These are phyloP conservation scores for Clitopilus passeckerianus DNA, from an alignment of 768 basidiomycete genomes.

Conservation along the genomic window DNA sequence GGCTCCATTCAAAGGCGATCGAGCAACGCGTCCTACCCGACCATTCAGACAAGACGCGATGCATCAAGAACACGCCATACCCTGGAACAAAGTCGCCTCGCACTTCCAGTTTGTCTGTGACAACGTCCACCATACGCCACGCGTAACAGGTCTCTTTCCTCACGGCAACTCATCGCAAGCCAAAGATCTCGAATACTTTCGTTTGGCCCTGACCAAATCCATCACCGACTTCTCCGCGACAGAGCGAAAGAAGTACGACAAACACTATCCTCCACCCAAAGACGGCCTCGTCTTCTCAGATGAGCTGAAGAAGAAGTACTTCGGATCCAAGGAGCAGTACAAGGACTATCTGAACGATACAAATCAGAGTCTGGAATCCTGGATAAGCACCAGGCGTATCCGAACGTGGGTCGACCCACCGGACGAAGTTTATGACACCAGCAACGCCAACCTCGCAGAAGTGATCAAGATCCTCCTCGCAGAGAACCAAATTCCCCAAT, in stretches of 20 bases:
- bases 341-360: neutral
- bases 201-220: neutral
- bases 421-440: constrained; percentile 10
- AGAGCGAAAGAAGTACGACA: constrained; percentile 4
- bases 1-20: too few relatives aligned
- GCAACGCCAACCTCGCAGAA: constrained; percentile 24
- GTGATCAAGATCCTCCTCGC: constrained; percentile 30
- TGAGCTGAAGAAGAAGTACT: constrained; percentile 1
- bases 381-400: neutral
- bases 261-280: neutral
- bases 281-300: constrained; percentile 1
- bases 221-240: constrained; percentile 7
- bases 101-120: constrained; percentile 3
- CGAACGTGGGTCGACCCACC: neutral
- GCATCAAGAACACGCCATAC: neutral
- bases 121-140: constrained; percentile 3
- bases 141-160: constrained; percentile 1
- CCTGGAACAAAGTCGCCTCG: neutral
- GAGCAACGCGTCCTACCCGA: too few relatives aligned
- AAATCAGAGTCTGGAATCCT: neutral
- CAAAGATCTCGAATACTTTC: constrained; percentile 4
- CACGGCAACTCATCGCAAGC: constrained; percentile 1
- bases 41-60: neutral
- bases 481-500: constrained; percentile 23
- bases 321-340: neutral